These are phyloP conservation scores for Stenocarpella maydis DNA, from an alignment of 2,329 filamentous ascomycete species.

Conservation along the genomic window DNA sequence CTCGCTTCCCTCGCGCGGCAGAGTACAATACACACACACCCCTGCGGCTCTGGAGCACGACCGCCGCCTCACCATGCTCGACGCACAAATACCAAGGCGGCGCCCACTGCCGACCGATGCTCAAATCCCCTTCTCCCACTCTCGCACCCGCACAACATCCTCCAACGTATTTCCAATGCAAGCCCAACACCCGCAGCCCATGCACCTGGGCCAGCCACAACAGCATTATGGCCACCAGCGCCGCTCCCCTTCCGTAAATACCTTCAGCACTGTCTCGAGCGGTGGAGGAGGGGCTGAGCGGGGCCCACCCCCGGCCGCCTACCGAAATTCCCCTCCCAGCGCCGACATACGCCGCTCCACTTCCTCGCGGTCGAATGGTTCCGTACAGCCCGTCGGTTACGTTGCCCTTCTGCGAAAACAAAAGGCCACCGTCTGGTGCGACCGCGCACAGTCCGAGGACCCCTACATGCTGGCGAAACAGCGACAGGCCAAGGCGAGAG, in stretches of 20 bases:
- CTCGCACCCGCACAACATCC: slow-evolving; percentile 63
- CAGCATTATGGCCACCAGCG: slow-evolving; percentile 53
- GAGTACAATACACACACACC: background rate
- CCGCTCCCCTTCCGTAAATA: slow-evolving; percentile 72
- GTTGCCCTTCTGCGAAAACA: slow-evolving; percentile 96
- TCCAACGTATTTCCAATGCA: slow-evolving; percentile 59
- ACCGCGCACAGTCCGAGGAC: slow-evolving; percentile 91
- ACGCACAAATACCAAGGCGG: slow-evolving; percentile 44
- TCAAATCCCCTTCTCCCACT: slow-evolving; percentile 55
- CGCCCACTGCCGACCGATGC: slow-evolving; percentile 38
- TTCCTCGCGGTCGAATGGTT: slow-evolving; percentile 76
- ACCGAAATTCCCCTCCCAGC: slow-evolving; percentile 60
- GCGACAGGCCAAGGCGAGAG: slow-evolving; percentile 85
- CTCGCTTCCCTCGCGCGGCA: slow-evolving; percentile 13
- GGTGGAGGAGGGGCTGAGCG: slow-evolving; percentile 45
- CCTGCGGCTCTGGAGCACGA: slow-evolving; percentile 23
- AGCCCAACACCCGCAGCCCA: slow-evolving; percentile 42
- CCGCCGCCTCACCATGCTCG: slow-evolving; percentile 41
- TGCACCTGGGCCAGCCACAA: slow-evolving; percentile 44
- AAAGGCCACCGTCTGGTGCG: slow-evolving; percentile 98
- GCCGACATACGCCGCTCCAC: slow-evolving; percentile 77
- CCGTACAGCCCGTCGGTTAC: slow-evolving; percentile 75
- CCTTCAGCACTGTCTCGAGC: slow-evolving; percentile 73
- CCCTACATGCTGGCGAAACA: slow-evolving; percentile 84
- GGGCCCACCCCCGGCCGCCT: slow-evolving; percentile 60